A percentile compares a stretch with the other conserved stretches of the same genome.
Evolutionary conservation across 352 stramenopile species (phyloP).

Genomic region (Phytophthora lateralis): DNA sequence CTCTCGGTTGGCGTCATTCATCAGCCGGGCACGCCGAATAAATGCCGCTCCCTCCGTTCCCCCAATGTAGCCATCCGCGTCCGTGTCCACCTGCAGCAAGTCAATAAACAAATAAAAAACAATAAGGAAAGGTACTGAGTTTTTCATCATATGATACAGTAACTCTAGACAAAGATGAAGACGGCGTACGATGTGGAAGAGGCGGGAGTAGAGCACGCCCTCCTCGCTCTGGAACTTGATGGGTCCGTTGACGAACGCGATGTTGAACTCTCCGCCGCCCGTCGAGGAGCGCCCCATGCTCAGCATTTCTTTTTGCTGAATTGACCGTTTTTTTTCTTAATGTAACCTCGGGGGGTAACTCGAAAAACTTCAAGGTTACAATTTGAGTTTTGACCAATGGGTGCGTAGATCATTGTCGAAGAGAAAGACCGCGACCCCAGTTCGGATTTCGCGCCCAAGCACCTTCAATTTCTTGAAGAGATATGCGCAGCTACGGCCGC

Average conservation of each 20-base stretch:
- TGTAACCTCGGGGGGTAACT: not conserved
- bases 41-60: slow-evolving; percentile 79
- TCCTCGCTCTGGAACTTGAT: slow-evolving; percentile 88
- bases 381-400: not conserved
- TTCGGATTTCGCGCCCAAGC: slow-evolving; percentile 36
- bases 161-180: not conserved
- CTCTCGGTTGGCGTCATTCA: slow-evolving; percentile 88
- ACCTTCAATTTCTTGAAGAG: not conserved
- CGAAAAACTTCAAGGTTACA: slow-evolving; percentile 1
- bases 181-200: slow-evolving; percentile 83
- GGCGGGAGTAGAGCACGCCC: slow-evolving; percentile 75
- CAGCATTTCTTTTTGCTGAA: slow-evolving; percentile 33
- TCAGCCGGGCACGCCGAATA: slow-evolving; percentile 74
- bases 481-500: slow-evolving; percentile 29
- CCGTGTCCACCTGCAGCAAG: slow-evolving; percentile 67
- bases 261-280: slow-evolving; percentile 66
- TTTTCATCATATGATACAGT: too few relatives aligned
- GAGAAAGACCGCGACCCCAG: slow-evolving; percentile 27
- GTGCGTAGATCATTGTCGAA: slow-evolving; percentile 7
- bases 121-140: not conserved
- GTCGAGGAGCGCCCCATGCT: slow-evolving; percentile 33
- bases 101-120: not conserved
- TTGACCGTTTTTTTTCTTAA: slow-evolving; percentile 18
- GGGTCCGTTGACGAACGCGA: slow-evolving; percentile 81
- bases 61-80: slow-evolving; percentile 77